phyloP scores from a whole-genome alignment of 805 yeast genomes.

The Metschnikowia hibisci region DNA sequence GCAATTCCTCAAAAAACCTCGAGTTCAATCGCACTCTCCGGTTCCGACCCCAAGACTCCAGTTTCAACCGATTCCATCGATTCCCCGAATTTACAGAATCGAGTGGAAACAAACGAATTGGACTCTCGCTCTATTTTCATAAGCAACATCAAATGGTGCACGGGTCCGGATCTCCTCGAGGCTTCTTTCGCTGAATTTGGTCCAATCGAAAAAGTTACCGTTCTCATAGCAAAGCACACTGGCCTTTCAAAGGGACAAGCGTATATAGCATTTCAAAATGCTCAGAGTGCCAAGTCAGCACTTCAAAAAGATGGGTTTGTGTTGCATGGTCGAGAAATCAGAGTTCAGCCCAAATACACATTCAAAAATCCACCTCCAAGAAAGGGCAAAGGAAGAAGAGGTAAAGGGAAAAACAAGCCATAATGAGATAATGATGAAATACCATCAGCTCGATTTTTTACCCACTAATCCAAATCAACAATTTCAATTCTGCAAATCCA shows the following conservation, averaged over 20 bases:
- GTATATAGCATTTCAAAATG: constrained; percentile 51
- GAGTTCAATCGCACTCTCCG: not conserved
- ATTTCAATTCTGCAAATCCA: too few species aligned
- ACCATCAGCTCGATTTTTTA: too few species aligned
- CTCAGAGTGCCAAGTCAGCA: constrained; percentile 45
- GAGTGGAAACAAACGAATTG: constrained; percentile 24
- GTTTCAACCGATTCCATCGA: not conserved
- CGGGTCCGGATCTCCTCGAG: constrained; percentile 51
- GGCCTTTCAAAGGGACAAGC: constrained; percentile 59
- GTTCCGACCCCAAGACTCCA: not conserved
- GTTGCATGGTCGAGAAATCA: constrained; percentile 46
- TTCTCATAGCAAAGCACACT: constrained; percentile 42
- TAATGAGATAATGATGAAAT: too few species aligned
- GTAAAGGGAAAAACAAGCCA: constrained; percentile 17
- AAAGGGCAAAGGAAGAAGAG: constrained; percentile 2
- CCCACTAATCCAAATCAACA: too few species aligned
- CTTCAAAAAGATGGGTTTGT: constrained; percentile 37
- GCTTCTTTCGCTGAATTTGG: constrained; percentile 44
- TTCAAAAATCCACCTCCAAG: constrained; percentile 21
- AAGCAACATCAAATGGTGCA: constrained; percentile 46
- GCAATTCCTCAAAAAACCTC: too few species aligned
- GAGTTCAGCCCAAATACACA: constrained; percentile 50
- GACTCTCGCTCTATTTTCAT: constrained; percentile 54
- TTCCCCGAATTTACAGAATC: not conserved
- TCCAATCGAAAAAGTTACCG: constrained; percentile 48